A percentile compares a stretch with the other conserved stretches of the same genome.
These are phyloP conservation scores for Malus sylvestris DNA, from an alignment of 306 rosid genomes.

Conservation along the genomic window DNA sequence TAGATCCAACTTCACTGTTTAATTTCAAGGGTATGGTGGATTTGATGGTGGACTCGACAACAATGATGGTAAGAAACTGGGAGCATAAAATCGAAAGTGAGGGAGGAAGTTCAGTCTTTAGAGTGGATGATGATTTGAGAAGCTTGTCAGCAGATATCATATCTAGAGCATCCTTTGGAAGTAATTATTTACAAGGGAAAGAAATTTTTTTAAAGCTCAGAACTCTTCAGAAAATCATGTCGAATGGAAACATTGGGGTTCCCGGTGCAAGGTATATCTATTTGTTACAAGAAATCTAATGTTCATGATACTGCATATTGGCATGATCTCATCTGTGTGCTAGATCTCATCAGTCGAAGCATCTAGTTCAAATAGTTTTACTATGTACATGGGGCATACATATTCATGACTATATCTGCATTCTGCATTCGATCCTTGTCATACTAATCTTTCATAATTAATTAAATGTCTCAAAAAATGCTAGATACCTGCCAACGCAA, in stretches of 20 bases:
- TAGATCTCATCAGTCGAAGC: too few relatives aligned
- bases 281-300: background rate
- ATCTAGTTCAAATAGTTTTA: too few relatives aligned
- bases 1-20: background rate
- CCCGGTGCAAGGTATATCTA: slow-evolving; percentile 37
- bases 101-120: slow-evolving; percentile 31
- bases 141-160: slow-evolving; percentile 49
- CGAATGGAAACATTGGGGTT: slow-evolving; percentile 27
- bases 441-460: too few relatives aligned
- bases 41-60: slow-evolving; percentile 46
- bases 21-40: slow-evolving; percentile 39
- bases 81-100: slow-evolving; percentile 32
- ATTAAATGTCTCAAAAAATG: background rate
- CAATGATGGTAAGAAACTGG: slow-evolving; percentile 35
- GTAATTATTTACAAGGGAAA: slow-evolving; percentile 46
- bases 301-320: background rate
- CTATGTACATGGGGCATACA: background rate
- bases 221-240: slow-evolving; percentile 37
- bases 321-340: too few relatives aligned
- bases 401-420: background rate
- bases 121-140: slow-evolving; percentile 37
- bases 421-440: too few relatives aligned
- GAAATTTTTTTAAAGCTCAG: slow-evolving; percentile 50
- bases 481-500: slow-evolving; percentile 51
- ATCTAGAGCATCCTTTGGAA: slow-evolving; percentile 52